Evolutionary conservation across 768 basidiomycete species (phyloP), one percentile per base, ranked within the genome.

Genomic region (Termitomyces sp.): DNA sequence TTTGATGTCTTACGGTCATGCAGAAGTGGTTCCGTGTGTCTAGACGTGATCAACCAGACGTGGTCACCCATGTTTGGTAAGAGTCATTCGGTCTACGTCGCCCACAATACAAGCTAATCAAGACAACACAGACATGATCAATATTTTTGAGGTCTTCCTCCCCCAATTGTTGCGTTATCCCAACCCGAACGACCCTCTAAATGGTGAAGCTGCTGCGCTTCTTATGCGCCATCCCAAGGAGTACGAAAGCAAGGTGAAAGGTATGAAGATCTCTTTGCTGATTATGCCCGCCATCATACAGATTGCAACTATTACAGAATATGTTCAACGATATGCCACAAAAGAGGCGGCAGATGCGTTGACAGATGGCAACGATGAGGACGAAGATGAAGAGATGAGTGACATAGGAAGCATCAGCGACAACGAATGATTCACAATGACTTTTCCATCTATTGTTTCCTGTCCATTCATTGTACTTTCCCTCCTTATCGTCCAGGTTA

Each of bases 61-160:
- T 99, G 97, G 97, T 98, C 97, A 41, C 97, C 97, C 2, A 98
- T 99, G 97, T 99, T 97, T 68, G 94, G 94, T 95, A 68, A 68
- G 88, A 76, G 35, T n/a, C 15, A 19, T n/a, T 19, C 21, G 17
- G 45, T 40, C 37, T 44, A 35, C n/a, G n/a, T n/a, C n/a, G n/a
- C 32, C 35, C 35, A n/a, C 12, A 21, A 4, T 38, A 21, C 45
- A 15, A 32, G 53, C 42, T 51, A 48, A 47, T 35, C 44, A 48
- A 65, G 30, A 15, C 32, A 44, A 48, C 26, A 32, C 44, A 98
- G 96, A 98, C 73, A 95, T 98, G 89, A 92, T 98, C 77, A 99
- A 99, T 68, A 98, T 99, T 60, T 98, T 99, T 66, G 97, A 99
- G 70, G 88, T 92, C 48, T 99, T 99, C 75, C 79, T 99, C 42